Base-by-base conservation (phyloP, 208 protist genomes). In the Trypanosoma platydactyli region DNA sequence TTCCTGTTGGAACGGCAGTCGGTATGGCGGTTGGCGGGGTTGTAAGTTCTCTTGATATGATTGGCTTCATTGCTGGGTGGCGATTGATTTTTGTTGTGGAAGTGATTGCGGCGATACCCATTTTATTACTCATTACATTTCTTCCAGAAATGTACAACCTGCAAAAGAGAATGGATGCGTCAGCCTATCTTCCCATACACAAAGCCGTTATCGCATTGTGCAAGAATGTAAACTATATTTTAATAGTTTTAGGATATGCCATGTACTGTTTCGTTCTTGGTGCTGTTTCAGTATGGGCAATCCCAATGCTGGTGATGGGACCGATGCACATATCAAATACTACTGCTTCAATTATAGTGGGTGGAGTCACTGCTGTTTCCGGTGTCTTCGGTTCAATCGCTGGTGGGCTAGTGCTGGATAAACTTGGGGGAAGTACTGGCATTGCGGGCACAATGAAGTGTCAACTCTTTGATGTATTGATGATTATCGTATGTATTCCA, bases 201-300 rank as follows among this genome's bases (percentile, higher is more conserved):
- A 56, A 52, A 9, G 67, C 87, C 0, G 80, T 86, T 11, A 29
- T 27, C n/a, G 11, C 20, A 1, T 54, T 97, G 25, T 29, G 92
- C 38, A 51, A 38, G 38, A 92, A 94, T 71, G 15, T 50, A 22
- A 74, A 79, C 20, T 97, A 86, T 54, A 13, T 91, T 35, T 64
- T 93, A 51, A 74, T 86, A 25, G 73, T 90, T 0, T 63, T 91
- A 29, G 92, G 90, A 33, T 91, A 91, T 56, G 73, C 84, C n/a
- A 77, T 77, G 33, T 94, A 93, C 76, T 94, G 80, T 60, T 95
- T 95, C 58, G 86, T 92, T n/a, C 65, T 88, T 12, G 90, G 89
- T 1, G 88, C 80, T 24, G 63, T 96, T 44, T 81, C 86, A 0
- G 82, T 86, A 16, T 97, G 90, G 89, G 83, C 76, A 25, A 91